A percentile compares a stretch with the other conserved stretches of the same genome.
These are phyloP conservation scores for Hypoxylon subgilvum DNA, from an alignment of 495 filamentous ascomycete species.

Conservation along the genomic window DNA sequence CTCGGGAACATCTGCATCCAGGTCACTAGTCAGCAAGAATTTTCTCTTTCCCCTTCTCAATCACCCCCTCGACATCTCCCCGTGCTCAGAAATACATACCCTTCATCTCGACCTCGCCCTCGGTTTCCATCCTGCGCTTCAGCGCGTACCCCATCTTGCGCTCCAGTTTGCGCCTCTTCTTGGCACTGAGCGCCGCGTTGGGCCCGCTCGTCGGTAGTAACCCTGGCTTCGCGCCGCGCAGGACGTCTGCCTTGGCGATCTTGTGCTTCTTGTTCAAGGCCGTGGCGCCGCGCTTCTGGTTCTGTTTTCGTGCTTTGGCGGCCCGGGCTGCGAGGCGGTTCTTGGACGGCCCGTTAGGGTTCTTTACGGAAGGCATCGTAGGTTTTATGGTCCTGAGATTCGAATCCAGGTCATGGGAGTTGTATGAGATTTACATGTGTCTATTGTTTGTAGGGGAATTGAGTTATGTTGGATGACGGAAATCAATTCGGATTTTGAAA, in stretches of 20 bases:
- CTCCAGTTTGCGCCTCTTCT: slow-evolving; percentile 54
- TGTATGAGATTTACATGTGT: too few species aligned
- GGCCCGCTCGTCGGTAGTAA: slow-evolving; percentile 54
- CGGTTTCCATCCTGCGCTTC: slow-evolving; percentile 48
- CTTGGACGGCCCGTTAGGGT: slow-evolving; percentile 54
- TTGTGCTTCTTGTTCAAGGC: slow-evolving; percentile 22
- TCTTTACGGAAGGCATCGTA: slow-evolving; percentile 52
- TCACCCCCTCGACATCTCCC: too few species aligned
- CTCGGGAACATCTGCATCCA: too few species aligned
- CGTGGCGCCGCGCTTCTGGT: slow-evolving; percentile 33
- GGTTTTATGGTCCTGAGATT: too few species aligned
- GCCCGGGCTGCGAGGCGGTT: slow-evolving; percentile 49
- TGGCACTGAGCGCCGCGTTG: slow-evolving; percentile 45
- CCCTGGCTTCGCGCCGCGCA: slow-evolving; percentile 47
- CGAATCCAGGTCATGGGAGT: too few species aligned
- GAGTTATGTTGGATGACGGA: too few species aligned
- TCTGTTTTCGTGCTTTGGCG: slow-evolving; percentile 38
- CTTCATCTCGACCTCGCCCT: slow-evolving; percentile 51
- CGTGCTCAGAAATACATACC: slow-evolving; percentile 40
- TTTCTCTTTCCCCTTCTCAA: slow-evolving; percentile 1
- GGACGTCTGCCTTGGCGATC: slow-evolving; percentile 43
- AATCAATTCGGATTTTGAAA: not conserved
- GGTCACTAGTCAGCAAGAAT: too few species aligned
- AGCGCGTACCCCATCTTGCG: slow-evolving; percentile 47
- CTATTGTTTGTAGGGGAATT: too few species aligned